Percentiles rank a stretch among this genome's conserved stretches.
Conservation (phyloP, 371 early-diverging fungal genomes). For the Mucor ambiguus region DNA sequence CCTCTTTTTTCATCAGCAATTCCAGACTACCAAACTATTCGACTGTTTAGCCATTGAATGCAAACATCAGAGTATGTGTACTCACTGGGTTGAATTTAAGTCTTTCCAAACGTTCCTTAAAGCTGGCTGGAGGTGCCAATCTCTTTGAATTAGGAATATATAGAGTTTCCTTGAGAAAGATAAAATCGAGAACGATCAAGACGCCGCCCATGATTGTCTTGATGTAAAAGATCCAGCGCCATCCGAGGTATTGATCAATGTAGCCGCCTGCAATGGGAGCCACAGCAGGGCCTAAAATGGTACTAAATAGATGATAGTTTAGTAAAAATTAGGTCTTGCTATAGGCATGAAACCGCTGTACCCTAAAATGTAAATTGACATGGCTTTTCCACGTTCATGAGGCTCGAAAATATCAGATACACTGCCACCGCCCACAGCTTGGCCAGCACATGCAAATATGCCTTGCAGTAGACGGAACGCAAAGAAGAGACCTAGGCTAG, state of each 20-base stretch:
- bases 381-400: conserved; percentile 44
- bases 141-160: conserved; percentile 28
- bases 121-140: neutral
- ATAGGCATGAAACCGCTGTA: too few species aligned
- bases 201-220: conserved; percentile 53
- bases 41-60: neutral
- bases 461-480: conserved; percentile 44
- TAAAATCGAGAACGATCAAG: conserved; percentile 36
- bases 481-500: conserved; percentile 35
- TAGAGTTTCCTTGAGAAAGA: conserved; percentile 59
- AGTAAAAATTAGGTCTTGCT: too few species aligned
- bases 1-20: conserved; percentile 24
- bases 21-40: conserved; percentile 37
- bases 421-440: conserved; percentile 47
- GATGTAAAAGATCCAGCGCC: conserved; percentile 64
- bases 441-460: conserved; percentile 38
- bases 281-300: conserved; percentile 55
- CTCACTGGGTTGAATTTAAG: conserved; percentile 47
- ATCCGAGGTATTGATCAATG: conserved; percentile 51
- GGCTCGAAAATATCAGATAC: conserved; percentile 43
- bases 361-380: conserved; percentile 43
- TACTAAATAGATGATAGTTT: conserved; percentile 23
- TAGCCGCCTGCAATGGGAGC: conserved; percentile 62
- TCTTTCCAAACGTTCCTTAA: conserved; percentile 16
- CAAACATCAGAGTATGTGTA: neutral